Evolutionary conservation across 2,329 filamentous ascomycete species (phyloP).

Genomic region (Fusarium duplospermum): DNA sequence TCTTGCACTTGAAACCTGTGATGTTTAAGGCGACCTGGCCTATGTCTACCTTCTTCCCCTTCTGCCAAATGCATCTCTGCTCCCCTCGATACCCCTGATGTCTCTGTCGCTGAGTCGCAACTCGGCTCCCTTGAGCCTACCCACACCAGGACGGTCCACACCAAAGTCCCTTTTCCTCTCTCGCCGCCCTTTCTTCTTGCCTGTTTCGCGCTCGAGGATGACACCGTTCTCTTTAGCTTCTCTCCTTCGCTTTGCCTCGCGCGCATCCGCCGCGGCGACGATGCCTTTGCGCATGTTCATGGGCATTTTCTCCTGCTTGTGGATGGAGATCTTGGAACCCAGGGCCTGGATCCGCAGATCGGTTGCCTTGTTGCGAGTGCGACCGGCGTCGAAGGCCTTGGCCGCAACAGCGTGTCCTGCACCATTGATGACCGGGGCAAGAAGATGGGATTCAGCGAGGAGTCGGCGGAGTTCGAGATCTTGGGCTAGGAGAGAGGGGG

Average conservation of each 20-base stretch:
- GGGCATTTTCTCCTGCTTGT: constrained; percentile 87
- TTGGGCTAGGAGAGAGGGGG: constrained; percentile 81
- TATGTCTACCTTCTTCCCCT: constrained; percentile 44
- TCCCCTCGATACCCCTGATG: constrained; percentile 75
- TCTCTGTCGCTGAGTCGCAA: constrained; percentile 83
- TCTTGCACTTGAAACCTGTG: background rate
- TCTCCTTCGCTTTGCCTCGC: constrained; percentile 76
- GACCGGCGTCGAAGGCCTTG: constrained; percentile 67
- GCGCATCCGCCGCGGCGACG: constrained; percentile 69
- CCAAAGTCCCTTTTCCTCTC: constrained; percentile 63
- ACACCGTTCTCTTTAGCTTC: constrained; percentile 93
- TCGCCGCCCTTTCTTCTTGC: constrained; percentile 53
- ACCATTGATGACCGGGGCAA: constrained; percentile 63
- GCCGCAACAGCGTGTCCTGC: constrained; percentile 52
- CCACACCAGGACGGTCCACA: constrained; percentile 83
- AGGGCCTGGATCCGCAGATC: constrained; percentile 87
- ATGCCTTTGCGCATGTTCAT: constrained; percentile 91
- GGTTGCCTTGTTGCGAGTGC: constrained; percentile 81
- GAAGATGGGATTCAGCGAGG: constrained; percentile 90
- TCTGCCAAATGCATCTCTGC: constrained; percentile 56
- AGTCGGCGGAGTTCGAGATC: constrained; percentile 93
- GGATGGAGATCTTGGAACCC: constrained; percentile 80
- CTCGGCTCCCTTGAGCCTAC: constrained; percentile 82
- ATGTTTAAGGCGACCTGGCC: background rate
- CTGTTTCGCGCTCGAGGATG: constrained; percentile 75